A percentile compares a stretch with the other conserved stretches of the same genome.
phyloP scores from a whole-genome alignment of 2,329 filamentous ascomycete species.

The Penicillium capsulatum region DNA sequence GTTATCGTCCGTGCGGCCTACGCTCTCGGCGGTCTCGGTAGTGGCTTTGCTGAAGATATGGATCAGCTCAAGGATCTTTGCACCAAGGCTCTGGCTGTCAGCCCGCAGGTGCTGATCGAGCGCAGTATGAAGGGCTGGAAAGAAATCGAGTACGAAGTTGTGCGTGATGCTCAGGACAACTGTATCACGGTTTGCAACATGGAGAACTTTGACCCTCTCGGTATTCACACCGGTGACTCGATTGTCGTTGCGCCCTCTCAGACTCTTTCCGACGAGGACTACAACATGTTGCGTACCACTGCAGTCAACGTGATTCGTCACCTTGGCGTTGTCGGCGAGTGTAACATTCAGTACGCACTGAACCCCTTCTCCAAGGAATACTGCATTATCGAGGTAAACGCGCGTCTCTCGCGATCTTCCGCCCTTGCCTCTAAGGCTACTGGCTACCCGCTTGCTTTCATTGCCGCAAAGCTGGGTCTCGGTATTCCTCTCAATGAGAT shows the following conservation, averaged over 20 bases:
- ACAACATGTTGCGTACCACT: constrained; percentile 97
- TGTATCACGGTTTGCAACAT: constrained; percentile 99
- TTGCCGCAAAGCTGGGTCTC: constrained; percentile 92
- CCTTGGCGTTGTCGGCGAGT: constrained; percentile 94
- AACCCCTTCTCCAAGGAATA: constrained; percentile 95
- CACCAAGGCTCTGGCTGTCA: constrained; percentile 90
- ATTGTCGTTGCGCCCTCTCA: constrained; percentile 97
- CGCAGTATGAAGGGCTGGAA: constrained; percentile 99
- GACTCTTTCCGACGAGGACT: constrained; percentile 94
- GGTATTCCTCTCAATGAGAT: constrained; percentile 95
- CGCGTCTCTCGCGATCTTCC: constrained; percentile 89
- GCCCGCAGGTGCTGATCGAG: constrained; percentile 93
- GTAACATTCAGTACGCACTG: constrained; percentile 96
- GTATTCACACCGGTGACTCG: constrained; percentile 96
- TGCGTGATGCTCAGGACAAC: constrained; percentile 91
- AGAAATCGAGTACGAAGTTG: constrained; percentile 98
- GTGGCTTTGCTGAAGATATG: constrained; percentile 90
- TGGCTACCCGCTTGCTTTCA: constrained; percentile 91
- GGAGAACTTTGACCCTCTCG: constrained; percentile 98
- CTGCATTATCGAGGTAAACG: constrained; percentile 99
- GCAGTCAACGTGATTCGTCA: constrained; percentile 97
- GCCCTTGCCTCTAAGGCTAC: constrained; percentile 95
- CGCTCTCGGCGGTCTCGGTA: constrained; percentile 88
- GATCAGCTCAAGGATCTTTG: constrained; percentile 79
- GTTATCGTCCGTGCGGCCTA: constrained; percentile 97